These are phyloP conservation scores for Monilinia fructigena DNA, from an alignment of 2,329 filamentous ascomycete species.

Conservation along the genomic window DNA sequence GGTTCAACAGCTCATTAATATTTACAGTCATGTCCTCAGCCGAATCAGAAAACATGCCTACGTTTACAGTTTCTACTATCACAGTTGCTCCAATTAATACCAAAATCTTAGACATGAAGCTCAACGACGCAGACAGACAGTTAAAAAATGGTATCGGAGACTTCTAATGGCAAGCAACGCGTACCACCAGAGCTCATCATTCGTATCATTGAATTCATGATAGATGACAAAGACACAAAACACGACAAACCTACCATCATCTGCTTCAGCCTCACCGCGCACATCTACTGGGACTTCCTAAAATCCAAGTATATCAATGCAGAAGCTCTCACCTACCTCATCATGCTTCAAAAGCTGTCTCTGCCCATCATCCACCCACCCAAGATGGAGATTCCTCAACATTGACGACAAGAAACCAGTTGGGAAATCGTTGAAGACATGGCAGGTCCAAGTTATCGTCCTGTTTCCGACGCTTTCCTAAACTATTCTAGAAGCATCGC, in stretches of 20 bases:
- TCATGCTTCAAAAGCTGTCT: background rate
- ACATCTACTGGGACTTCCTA: background rate
- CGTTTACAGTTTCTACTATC: background rate
- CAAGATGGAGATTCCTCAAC: background rate
- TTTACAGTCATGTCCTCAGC: background rate
- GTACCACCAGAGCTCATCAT: background rate
- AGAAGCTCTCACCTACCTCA: background rate
- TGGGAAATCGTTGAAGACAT: background rate
- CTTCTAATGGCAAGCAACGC: background rate
- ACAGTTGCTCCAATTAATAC: background rate
- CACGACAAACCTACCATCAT: background rate
- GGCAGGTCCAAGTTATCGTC: background rate
- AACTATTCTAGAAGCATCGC: background rate
- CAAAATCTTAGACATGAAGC: background rate
- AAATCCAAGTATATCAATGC: background rate
- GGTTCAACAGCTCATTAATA: no score
- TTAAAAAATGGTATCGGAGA: background rate
- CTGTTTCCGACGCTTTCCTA: background rate
- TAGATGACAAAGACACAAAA: background rate
- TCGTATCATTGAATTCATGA: background rate
- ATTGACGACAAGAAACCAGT: background rate
- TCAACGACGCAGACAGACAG: background rate
- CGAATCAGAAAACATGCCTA: background rate
- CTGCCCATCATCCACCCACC: background rate
- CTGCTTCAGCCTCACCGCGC: background rate